Conservation (phyloP, 345 rosid species). For the Eucalyptus sideroxylon region DNA sequence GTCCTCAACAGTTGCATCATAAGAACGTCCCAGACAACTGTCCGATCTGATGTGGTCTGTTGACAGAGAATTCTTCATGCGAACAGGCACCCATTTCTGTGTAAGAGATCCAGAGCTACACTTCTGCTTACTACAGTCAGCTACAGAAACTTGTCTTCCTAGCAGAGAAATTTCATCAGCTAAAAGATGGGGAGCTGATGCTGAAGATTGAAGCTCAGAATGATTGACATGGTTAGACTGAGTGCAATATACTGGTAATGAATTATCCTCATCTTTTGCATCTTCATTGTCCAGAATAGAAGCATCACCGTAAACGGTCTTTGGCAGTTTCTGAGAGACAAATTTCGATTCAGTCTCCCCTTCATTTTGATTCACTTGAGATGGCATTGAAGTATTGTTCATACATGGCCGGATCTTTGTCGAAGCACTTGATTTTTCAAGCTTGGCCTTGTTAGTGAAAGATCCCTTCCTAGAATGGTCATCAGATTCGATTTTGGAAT, state of each 20-base stretch:
- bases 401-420: not conserved
- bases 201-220: not conserved
- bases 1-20: not conserved
- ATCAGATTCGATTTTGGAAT: conserved; percentile 9
- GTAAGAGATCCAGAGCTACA: conserved; percentile 13
- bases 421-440: not conserved
- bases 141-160: conserved; percentile 5
- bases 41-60: not conserved
- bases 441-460: conserved; percentile 8
- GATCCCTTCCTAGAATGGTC: conserved; percentile 4
- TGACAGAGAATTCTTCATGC: conserved; percentile 5
- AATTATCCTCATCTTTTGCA: not conserved
- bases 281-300: not conserved
- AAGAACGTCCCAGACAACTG: not conserved
- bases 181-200: conserved; percentile 20
- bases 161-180: conserved; percentile 3
- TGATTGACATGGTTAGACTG: not conserved
- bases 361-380: not conserved
- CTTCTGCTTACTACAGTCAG: conserved; percentile 20
- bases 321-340: not conserved
- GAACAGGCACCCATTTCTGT: conserved; percentile 44
- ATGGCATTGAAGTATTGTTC: not conserved
- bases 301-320: not conserved
- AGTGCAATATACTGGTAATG: not conserved
- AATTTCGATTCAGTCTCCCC: not conserved